Base-by-base conservation (phyloP, 2,329 filamentous ascomycete genomes). In the Penicillium sp. region DNA sequence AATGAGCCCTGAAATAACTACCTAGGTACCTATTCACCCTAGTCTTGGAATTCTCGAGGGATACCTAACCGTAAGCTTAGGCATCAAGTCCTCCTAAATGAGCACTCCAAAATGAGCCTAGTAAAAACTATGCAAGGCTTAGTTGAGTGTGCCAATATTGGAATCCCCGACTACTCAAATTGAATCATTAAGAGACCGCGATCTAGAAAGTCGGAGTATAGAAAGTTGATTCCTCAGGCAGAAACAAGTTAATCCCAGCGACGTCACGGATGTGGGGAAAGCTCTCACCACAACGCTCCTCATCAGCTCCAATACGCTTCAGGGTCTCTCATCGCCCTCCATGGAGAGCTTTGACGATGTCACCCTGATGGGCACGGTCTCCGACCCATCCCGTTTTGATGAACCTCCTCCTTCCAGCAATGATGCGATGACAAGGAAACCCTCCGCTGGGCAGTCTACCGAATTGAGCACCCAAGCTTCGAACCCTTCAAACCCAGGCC, bases 301-400 rank as follows among this genome's bases (percentile, higher is more conserved):
- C 15, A 24, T 12, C 33, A 28, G 8, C 15, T 18, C 15, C 25
- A 15, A 15, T 15, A 18, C 25, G 23, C 35, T 3, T 28, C 38
- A 12, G n/a, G 20, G n/a, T 13, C 33, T 13, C 33, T 31, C 43
- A 37, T 46, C 23, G 28, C 27, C 9, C 12, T 39, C 31, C 10
- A 72, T 73, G 70, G 66, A 72, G 61, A 72, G 69, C 57, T 67
- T 71, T 29, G 67, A 71, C 49, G 66, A 71, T 48, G 64, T 66
- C 40, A 52, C 64, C 43, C 63, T 61, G 5, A 55, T 64, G 9
- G 57, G 57, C 29, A 47, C 54, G 42, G 57, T 59, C 6, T 51
- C 50, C 10, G 56, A 60, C n/a, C 35, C 48, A 2, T 27, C 49
- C 6, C 31, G 53, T 13, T 51, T 47, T n/a, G 51, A 59, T 27